Conservation (phyloP, 2,329 filamentous ascomycete species). For the Penicillium hordei region DNA sequence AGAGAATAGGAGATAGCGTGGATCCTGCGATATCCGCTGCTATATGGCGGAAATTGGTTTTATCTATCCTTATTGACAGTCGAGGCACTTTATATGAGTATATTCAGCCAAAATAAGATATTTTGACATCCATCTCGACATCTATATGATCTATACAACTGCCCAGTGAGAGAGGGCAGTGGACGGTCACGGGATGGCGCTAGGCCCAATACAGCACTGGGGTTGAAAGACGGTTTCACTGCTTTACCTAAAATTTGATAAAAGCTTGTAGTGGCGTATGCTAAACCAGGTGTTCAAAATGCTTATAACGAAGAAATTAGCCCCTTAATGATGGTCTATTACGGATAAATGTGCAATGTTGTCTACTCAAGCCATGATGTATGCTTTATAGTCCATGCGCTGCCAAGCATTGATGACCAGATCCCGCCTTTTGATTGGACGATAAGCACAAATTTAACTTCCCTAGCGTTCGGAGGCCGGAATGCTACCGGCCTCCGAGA, state of each 20-base stretch:
- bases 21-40: constrained; percentile 23
- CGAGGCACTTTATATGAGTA: neutral
- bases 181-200: constrained; percentile 31
- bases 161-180: constrained; percentile 29
- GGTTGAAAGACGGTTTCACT: neutral
- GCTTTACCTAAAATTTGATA: neutral
- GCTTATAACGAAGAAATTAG: neutral
- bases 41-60: constrained; percentile 9
- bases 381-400: constrained; percentile 22
- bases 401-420: constrained; percentile 22
- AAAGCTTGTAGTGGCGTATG: neutral
- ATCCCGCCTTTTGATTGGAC: constrained; percentile 21
- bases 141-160: constrained; percentile 30
- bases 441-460: constrained; percentile 24
- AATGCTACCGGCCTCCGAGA: constrained; percentile 44
- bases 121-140: constrained; percentile 12
- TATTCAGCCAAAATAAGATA: constrained; percentile 1
- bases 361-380: constrained; percentile 17
- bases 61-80: neutral
- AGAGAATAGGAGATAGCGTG: constrained; percentile 31
- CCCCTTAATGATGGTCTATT: neutral
- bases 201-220: constrained; percentile 25
- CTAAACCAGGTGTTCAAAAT: neutral
- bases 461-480: constrained; percentile 40
- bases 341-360: neutral